phyloP scores from a whole-genome alignment of 2,329 filamentous ascomycete species.

The Talaromyces verruculosus region DNA sequence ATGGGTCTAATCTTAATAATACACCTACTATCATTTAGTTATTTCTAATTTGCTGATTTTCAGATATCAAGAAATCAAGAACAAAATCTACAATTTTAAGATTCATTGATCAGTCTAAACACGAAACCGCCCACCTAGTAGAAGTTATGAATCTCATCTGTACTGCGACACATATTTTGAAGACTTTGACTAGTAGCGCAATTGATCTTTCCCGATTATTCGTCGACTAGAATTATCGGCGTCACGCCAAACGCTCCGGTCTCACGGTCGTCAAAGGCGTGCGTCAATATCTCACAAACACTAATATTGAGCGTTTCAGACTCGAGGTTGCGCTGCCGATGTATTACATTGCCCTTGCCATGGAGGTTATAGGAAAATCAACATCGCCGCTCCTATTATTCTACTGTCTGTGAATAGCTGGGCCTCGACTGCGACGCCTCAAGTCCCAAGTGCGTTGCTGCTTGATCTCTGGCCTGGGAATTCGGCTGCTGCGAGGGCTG shows the following conservation, averaged over 20 bases:
- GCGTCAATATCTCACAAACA: slow-evolving; percentile 38
- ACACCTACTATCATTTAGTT: not conserved
- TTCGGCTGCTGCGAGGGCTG: slow-evolving; percentile 44
- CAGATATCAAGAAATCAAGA: not conserved
- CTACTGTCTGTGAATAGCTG: slow-evolving; percentile 42
- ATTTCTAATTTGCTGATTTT: not conserved
- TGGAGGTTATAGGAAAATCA: slow-evolving; percentile 31
- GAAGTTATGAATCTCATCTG: not conserved
- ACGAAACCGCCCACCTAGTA: not conserved
- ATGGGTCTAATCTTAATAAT: not conserved
- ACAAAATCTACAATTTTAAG: not conserved
- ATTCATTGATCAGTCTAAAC: not conserved
- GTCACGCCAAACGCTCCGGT: slow-evolving; percentile 33
- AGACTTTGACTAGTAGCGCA: too few species aligned
- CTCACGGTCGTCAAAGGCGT: slow-evolving; percentile 37
- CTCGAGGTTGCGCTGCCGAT: slow-evolving; percentile 41
- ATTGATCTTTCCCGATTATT: slow-evolving; percentile 20
- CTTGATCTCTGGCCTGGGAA: slow-evolving; percentile 29
- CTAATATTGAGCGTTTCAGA: slow-evolving; percentile 46
- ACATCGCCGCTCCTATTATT: slow-evolving; percentile 38
- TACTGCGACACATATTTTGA: not conserved
- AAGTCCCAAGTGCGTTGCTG: slow-evolving; percentile 5
- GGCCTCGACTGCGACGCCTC: slow-evolving; percentile 30
- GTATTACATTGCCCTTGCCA: not conserved
- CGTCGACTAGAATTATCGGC: slow-evolving; percentile 46